Evolutionary conservation across 208 protist genomes (phyloP).

Genomic region (Leishmania tarentolae): DNA sequence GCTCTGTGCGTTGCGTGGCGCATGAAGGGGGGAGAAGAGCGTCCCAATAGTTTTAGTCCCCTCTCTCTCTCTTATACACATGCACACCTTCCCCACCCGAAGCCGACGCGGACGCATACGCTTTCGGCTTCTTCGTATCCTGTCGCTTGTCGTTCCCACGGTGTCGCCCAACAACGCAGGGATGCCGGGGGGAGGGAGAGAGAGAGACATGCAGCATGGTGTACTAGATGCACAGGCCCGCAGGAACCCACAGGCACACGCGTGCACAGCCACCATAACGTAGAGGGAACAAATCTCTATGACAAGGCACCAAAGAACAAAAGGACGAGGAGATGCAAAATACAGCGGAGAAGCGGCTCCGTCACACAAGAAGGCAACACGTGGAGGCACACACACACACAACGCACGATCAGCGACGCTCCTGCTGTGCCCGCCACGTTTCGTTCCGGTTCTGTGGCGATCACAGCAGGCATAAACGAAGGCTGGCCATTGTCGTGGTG

Average conservation of each 20-base stretch:
- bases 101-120: not conserved
- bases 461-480: not conserved
- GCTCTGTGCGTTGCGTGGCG: not conserved
- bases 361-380: not conserved
- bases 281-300: not conserved
- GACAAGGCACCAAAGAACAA: not conserved
- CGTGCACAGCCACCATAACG: not conserved
- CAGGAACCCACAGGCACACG: too few species aligned
- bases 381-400: not conserved
- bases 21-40: not conserved
- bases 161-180: not conserved
- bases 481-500: not conserved
- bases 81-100: not conserved
- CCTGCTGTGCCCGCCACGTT: too few species aligned
- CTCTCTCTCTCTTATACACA: not conserved
- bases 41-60: not conserved
- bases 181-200: not conserved
- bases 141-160: not conserved
- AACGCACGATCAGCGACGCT: too few species aligned
- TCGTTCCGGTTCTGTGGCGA: too few species aligned
- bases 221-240: not conserved
- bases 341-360: not conserved
- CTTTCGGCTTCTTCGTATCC: not conserved
- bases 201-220: not conserved
- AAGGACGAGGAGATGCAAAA: not conserved